These are phyloP conservation scores for Pavlovales sp. DNA, from an alignment of 208 protist species.

Conservation along the genomic window DNA sequence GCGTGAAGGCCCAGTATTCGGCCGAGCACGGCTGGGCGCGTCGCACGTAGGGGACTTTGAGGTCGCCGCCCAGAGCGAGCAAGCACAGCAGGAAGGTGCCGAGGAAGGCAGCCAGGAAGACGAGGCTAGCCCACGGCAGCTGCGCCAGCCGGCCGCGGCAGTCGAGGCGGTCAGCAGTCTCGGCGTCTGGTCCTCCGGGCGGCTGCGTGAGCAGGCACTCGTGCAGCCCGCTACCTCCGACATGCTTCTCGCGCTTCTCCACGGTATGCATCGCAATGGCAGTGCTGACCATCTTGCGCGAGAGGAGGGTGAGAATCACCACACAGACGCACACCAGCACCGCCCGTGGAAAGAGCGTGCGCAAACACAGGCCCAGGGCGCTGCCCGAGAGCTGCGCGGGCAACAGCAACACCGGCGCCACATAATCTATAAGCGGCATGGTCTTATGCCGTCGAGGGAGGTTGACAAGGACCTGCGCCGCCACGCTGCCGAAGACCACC, in stretches of 20 bases:
- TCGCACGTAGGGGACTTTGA: background rate
- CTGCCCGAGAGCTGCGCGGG: conserved; percentile 15
- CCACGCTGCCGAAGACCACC: background rate
- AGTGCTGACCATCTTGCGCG: background rate
- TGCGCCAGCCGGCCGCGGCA: background rate
- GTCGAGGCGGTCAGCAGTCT: no score
- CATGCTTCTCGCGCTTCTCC: background rate
- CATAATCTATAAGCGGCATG: conserved; percentile 9
- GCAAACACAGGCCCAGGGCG: background rate
- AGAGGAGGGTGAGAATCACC: background rate
- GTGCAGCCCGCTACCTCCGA: no score
- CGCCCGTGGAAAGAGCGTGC: background rate
- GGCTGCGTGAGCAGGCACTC: background rate
- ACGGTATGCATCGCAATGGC: no score
- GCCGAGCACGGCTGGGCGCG: background rate
- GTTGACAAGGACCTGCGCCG: conserved; percentile 25
- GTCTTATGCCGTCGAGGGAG: background rate
- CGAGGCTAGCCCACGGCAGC: background rate
- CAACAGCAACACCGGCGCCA: conserved; percentile 2
- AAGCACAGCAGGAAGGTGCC: background rate
- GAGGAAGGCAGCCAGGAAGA: background rate
- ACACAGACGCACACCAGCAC: background rate
- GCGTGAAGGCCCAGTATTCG: background rate
- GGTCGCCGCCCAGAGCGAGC: background rate
- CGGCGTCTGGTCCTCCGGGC: background rate